Percentiles rank a stretch among this genome's conserved stretches.
Evolutionary conservation across 1,284 basidiomycete species (phyloP).

Genomic region (Sutorius eximius): DNA sequence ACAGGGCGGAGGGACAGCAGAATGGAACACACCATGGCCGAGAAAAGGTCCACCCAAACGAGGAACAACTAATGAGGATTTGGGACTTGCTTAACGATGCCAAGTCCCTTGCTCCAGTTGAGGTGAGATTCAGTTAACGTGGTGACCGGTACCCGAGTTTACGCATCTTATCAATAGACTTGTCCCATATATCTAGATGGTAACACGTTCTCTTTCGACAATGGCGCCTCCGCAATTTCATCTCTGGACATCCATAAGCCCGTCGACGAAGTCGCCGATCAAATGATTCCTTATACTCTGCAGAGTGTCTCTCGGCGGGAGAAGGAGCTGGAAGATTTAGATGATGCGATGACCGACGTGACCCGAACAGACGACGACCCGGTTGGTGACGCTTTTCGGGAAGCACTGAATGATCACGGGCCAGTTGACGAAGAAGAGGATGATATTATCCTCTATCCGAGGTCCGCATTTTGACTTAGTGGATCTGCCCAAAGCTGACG

Average conservation of each 20-base stretch:
- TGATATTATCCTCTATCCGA: conserved; percentile 64
- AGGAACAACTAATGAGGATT: conserved; percentile 93
- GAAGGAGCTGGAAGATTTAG: conserved; percentile 38
- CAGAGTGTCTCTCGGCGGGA: not conserved
- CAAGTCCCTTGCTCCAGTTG: conserved; percentile 54
- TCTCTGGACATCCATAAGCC: conserved; percentile 3
- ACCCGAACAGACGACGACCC: conserved; percentile 81
- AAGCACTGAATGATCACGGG: conserved; percentile 48
- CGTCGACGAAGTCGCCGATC: conserved; percentile 14
- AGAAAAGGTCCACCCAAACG: conserved; percentile 85
- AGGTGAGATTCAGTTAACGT: conserved; percentile 43
- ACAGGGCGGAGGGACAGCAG: conserved; percentile 18
- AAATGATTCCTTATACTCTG: conserved; percentile 12
- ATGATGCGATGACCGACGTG: conserved; percentile 69
- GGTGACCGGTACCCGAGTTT: conserved; percentile 15
- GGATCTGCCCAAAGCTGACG: conserved; percentile 9
- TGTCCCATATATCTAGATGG: conserved; percentile 29
- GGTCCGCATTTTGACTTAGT: conserved; percentile 37
- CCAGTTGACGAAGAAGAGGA: conserved; percentile 43
- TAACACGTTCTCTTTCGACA: conserved; percentile 21
- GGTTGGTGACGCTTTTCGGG: conserved; percentile 74
- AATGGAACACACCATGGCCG: conserved; percentile 23
- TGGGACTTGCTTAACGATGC: conserved; percentile 83
- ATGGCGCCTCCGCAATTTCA: conserved; percentile 7
- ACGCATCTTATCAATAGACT: conserved; percentile 20